A percentile compares a stretch with the other conserved stretches of the same genome.
These are phyloP conservation scores for Hyaloscypha finlandica DNA, from an alignment of 495 filamentous ascomycete genomes.

Conservation along the genomic window DNA sequence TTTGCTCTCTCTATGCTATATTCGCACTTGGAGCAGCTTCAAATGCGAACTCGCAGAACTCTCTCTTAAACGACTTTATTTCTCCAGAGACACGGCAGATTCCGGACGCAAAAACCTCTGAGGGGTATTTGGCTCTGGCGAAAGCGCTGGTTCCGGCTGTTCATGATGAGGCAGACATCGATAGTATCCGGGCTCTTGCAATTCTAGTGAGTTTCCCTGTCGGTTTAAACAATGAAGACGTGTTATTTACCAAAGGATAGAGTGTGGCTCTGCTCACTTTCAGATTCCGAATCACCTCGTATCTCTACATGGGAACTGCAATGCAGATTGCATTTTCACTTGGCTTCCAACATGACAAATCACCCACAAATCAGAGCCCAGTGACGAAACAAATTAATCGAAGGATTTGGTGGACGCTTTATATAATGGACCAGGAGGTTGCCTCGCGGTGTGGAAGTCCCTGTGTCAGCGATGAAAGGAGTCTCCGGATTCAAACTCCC, in stretches of 20 bases:
- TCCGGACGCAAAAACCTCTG: slow-evolving; percentile 25
- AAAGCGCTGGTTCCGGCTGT: slow-evolving; percentile 34
- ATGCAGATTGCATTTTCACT: slow-evolving; percentile 38
- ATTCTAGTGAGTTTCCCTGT: slow-evolving; percentile 28
- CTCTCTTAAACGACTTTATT: background rate
- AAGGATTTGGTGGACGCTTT: slow-evolving; percentile 22
- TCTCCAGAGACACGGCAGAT: slow-evolving; percentile 2
- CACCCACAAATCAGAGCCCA: slow-evolving; percentile 25
- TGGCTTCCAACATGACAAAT: slow-evolving; percentile 35
- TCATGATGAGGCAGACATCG: slow-evolving; percentile 38
- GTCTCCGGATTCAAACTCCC: slow-evolving; percentile 13
- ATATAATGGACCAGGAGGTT: slow-evolving; percentile 21
- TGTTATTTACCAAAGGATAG: slow-evolving; percentile 4
- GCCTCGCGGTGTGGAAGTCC: slow-evolving; percentile 21
- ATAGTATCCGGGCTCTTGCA: slow-evolving; percentile 35
- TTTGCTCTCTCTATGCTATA: slow-evolving; percentile 28
- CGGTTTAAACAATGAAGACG: background rate
- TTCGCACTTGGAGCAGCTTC: slow-evolving; percentile 22
- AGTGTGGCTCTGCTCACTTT: slow-evolving; percentile 34
- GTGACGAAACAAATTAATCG: slow-evolving; percentile 32
- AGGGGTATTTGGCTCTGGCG: slow-evolving; percentile 34
- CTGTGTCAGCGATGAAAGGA: slow-evolving; percentile 17
- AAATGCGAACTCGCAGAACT: background rate
- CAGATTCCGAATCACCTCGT: slow-evolving; percentile 34
- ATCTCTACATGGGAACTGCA: slow-evolving; percentile 37